Evolutionary conservation across 2,329 filamentous ascomycete genomes (phyloP), one percentile per base, ranked within the genome.

Genomic region (Colletotrichum spinosum): DNA sequence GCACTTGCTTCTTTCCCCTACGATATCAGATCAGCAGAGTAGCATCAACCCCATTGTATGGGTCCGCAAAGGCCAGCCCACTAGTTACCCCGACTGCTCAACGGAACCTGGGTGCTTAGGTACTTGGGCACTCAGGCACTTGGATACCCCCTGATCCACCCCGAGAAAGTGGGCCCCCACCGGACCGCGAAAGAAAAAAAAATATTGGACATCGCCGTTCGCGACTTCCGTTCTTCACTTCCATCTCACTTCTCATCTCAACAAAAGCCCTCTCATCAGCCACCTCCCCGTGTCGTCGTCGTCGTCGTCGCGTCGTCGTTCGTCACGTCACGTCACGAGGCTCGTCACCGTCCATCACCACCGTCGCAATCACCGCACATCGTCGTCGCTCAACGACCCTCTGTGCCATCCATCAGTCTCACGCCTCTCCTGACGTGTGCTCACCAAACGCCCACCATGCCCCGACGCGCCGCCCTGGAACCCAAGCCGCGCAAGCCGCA

Each of bases 401-500:
- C 12, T 15, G 42, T 13, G 11, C 42, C 15, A 3, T 15, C 15
- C 41, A 13, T 44, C 42, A 15, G 15, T 8, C 15, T 5, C 6
- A 2, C 42, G 42, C 13, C 42, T 9, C 42, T 15, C 11, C 15
- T 15, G 9, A 44, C 8, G 4, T 15, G 8, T 44, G 12, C 42
- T n/a, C n/a, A 44, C 13, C 8, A 4, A 25, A 8, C 12, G 48
- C 38, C 46, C 41, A 54, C 8, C 53, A 66, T 66, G 63, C 63
- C 63, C 53, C 63, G 63, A 48, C 63, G 63, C 59, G 63, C 63
- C 42, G 63, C 63, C 48, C 53, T 52, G 58, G 63, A 66, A 8
- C 63, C 63, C 25, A 66, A 66, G 53, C 58, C 63, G 41, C 63
- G 63, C 53, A 66, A 66, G 58, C 63, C 63, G 52, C 63, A 66